Evolutionary conservation across 164 flowering plant genomes (phyloP), one percentile per base, ranked within the genome.

Genomic region (Aristolochia fimbriata): DNA sequence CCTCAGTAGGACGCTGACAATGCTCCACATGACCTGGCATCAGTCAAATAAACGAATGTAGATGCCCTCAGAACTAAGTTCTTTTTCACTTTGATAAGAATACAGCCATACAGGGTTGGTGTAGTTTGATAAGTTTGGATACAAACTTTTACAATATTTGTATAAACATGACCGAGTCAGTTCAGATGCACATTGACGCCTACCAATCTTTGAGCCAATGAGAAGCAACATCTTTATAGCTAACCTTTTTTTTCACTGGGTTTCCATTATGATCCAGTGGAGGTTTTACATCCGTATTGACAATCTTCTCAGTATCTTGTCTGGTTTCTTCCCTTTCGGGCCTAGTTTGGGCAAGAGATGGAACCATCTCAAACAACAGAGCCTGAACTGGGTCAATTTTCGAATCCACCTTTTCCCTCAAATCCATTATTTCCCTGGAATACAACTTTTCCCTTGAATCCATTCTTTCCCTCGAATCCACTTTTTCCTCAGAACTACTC

Each of bases 171-270:
- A 27, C 30, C 30, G 5, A 27, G 2, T 1, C 17, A n/a, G 50
- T n/a, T 2, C 4, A n/a, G 50, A 47, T 47, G 7, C 50, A 31
- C 15, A 43, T 17, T 55, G 55, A 30, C 43, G n/a, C 62, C 70
- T 70, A 83, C 86, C 82, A 90, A 68, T 93, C 90, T 65, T 80
- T 83, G 16, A 94, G 93, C 58, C 88, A 76, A 61, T 81, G 78
- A 33, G 69, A 67, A 43, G 88, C 99, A 37, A 88, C 59, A 66
- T 94, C 96, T 71, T 81, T 91, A 73, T 86, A 94, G 81, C 97
- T 94, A 22, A 94, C 99, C 72, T 83, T 91, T 71, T 94, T 94
- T 78, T 81, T 88, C 51, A 37, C 65, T 8, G 83, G 79, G 62
- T 47, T 68, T 45, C 59, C 71, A 15, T 37, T 66, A 0, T 67